A percentile compares a stretch with the other conserved stretches of the same genome.
Evolutionary conservation across 352 stramenopile genomes (phyloP).

Genomic region (Chrysophaeum taylorii): DNA sequence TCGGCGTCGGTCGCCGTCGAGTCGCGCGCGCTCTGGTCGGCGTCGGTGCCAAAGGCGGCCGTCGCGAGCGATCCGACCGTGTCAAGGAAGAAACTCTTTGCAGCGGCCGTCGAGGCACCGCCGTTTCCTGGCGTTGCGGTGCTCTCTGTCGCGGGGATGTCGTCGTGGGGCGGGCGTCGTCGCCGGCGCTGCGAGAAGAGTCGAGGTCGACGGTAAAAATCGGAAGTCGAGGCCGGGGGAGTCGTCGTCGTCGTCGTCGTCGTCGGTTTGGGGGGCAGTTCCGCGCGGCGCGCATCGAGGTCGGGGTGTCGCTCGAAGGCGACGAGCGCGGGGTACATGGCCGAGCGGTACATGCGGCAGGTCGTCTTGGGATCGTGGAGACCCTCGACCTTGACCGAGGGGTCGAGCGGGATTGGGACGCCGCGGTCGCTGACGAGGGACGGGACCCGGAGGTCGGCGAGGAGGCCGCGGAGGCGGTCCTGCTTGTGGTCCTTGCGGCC

Average conservation of each 20-base stretch:
- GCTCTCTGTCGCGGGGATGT: no score
- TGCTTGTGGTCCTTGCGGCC: constrained; percentile 92
- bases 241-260: no score
- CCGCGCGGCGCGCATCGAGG: no score
- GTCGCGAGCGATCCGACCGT: neutral
- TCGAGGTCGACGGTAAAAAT: no score
- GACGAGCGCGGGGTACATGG: constrained; percentile 90
- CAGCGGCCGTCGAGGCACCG: no score
- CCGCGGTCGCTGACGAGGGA: neutral
- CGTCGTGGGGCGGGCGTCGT: no score
- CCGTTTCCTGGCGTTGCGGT: no score
- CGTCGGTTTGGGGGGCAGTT: no score
- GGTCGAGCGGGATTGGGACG: constrained; percentile 72
- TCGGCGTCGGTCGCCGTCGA: neutral
- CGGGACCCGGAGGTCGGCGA: constrained; percentile 53
- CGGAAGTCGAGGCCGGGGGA: no score
- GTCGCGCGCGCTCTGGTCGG: neutral
- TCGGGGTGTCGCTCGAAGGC: constrained; percentile 61
- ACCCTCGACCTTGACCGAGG: constrained; percentile 46
- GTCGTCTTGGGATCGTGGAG: neutral
- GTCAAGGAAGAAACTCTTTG: constrained; percentile 10
- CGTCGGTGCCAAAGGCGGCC: constrained; percentile 1
- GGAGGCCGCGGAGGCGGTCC: constrained; percentile 69
- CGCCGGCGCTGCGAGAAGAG: no score
- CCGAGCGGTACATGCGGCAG: constrained; percentile 23